These are phyloP conservation scores for Litchi chinensis DNA, from an alignment of 345 rosid genomes.

Conservation along the genomic window DNA sequence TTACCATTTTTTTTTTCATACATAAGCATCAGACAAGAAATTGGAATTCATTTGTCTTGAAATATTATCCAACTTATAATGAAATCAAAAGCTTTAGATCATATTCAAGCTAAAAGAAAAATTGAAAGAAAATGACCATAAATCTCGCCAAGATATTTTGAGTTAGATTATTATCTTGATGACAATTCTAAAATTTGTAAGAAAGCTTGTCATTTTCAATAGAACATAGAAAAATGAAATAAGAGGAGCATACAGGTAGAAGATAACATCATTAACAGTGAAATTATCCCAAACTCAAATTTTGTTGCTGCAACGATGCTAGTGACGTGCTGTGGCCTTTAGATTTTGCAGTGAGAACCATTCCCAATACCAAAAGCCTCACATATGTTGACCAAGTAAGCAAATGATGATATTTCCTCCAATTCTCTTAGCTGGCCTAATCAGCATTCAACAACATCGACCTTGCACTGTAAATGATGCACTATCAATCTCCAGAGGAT, in stretches of 20 bases:
- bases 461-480: slow-evolving; percentile 56
- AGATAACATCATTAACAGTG: neutral
- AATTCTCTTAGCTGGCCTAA: slow-evolving; percentile 5
- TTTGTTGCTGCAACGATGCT: neutral
- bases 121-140: neutral
- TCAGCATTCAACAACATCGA: slow-evolving; percentile 36
- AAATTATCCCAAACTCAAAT: neutral
- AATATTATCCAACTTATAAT: neutral
- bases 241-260: neutral
- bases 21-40: neutral
- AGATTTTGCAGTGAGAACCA: slow-evolving; percentile 9
- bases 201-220: neutral
- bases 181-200: neutral
- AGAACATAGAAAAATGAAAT: neutral
- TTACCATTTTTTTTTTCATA: neutral
- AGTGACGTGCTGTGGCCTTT: neutral
- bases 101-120: neutral
- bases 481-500: slow-evolving; percentile 46
- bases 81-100: neutral
- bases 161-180: neutral
- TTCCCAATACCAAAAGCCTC: slow-evolving; percentile 2
- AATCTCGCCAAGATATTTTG: neutral
- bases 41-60: neutral
- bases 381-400: neutral
- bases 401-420: slow-evolving; percentile 1